phyloP scores from a whole-genome alignment of 768 basidiomycete genomes.

The Mycena albidolilacea region DNA sequence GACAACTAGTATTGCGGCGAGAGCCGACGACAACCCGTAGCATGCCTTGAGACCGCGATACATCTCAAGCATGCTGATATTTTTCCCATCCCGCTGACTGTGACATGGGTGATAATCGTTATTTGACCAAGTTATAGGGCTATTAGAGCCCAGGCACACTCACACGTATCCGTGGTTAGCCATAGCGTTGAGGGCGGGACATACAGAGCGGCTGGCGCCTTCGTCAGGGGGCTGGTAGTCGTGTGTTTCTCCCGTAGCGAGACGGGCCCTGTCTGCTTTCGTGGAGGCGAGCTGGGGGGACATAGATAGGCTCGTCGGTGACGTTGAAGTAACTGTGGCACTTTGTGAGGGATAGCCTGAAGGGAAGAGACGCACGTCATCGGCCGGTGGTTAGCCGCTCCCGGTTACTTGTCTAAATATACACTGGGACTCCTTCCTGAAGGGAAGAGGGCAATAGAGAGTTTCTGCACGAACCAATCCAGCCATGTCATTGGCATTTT shows the following conservation, averaged over 20 bases:
- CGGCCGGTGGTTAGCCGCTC: too few species aligned
- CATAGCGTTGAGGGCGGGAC: too few species aligned
- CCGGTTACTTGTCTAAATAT: too few species aligned
- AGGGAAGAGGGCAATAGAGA: too few species aligned
- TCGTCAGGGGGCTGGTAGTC: constrained; percentile 60
- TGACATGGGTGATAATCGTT: not conserved
- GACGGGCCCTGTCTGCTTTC: constrained; percentile 49
- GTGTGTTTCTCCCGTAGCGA: constrained; percentile 57
- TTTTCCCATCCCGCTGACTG: constrained; percentile 68
- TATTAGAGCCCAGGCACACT: constrained; percentile 80
- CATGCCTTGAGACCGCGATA: too few species aligned
- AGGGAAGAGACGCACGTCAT: too few species aligned
- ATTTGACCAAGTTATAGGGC: not conserved
- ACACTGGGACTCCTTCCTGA: too few species aligned
- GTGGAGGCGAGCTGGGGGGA: constrained; percentile 3
- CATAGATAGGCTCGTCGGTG: not conserved
- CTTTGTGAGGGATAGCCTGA: too few species aligned
- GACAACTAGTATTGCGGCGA: too few species aligned
- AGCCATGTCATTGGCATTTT: too few species aligned
- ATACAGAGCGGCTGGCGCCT: constrained; percentile 54
- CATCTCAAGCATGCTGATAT: constrained; percentile 55
- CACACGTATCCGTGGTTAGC: constrained; percentile 43
- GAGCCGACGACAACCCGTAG: too few species aligned
- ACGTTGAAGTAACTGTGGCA: not conserved
- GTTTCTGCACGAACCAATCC: too few species aligned